A percentile compares a stretch with the other conserved stretches of the same genome.
Evolutionary conservation across 495 filamentous ascomycete species (phyloP).

Genomic region (Rhizodiscina lignyota): DNA sequence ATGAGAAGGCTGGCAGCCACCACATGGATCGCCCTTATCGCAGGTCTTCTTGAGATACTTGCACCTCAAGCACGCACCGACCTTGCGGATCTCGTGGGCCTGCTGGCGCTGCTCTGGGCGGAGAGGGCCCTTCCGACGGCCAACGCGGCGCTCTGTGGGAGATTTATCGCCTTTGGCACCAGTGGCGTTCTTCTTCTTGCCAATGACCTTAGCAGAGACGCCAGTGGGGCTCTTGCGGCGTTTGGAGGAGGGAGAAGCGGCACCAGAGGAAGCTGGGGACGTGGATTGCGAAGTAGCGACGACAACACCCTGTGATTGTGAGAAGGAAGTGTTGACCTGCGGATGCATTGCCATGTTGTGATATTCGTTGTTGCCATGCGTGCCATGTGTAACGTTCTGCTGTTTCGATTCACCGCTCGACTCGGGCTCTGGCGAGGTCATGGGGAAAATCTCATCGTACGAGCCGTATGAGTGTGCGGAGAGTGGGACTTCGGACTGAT

Average conservation of each 20-base stretch:
- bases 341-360: conserved; percentile 26
- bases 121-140: conserved; percentile 69
- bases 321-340: conserved; percentile 34
- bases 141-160: conserved; percentile 79
- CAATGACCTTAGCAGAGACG: conserved; percentile 53
- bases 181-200: conserved; percentile 37
- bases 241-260: conserved; percentile 43
- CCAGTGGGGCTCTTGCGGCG: conserved; percentile 47
- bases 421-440: conserved; percentile 40
- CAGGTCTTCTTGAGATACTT: conserved; percentile 98
- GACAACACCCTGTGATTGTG: conserved; percentile 23
- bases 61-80: conserved; percentile 84
- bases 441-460: conserved; percentile 66
- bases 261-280: conserved; percentile 26
- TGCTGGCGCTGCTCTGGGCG: conserved; percentile 89
- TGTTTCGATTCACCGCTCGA: not conserved
- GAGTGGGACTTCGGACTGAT: conserved; percentile 48
- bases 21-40: conserved; percentile 86
- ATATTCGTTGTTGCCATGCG: conserved; percentile 9
- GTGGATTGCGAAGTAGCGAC: conserved; percentile 37
- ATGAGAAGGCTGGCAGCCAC: conserved; percentile 82
- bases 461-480: conserved; percentile 48
- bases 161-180: conserved; percentile 59
- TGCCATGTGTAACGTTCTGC: conserved; percentile 12
- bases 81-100: conserved; percentile 82